Conservation (phyloP, 257 asterid species). For the Misopates orontium region DNA sequence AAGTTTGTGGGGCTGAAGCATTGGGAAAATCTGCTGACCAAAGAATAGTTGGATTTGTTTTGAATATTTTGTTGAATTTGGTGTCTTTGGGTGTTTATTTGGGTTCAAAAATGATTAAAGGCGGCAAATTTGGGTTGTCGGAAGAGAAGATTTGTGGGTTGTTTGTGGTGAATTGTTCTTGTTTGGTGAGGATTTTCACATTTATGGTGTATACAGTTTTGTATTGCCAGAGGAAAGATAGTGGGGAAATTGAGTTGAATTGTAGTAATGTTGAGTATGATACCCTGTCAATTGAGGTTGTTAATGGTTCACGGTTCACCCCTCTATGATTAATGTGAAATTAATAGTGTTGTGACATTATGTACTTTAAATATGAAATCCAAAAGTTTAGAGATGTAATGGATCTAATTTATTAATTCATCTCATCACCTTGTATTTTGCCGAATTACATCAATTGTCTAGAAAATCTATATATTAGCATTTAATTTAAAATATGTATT, state of each 20-base stretch:
- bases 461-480: too few relatives aligned
- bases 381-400: too few relatives aligned
- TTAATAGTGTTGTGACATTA: too few relatives aligned
- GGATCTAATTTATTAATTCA: too few relatives aligned
- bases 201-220: constrained; percentile 25
- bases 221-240: constrained; percentile 21
- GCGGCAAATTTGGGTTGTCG: not conserved
- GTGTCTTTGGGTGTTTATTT: constrained; percentile 17
- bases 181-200: constrained; percentile 25
- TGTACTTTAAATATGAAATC: too few relatives aligned
- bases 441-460: too few relatives aligned
- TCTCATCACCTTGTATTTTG: too few relatives aligned
- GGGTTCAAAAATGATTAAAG: not conserved
- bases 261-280: constrained; percentile 3
- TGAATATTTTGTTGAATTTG: constrained; percentile 21
- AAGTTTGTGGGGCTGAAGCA: constrained; percentile 27
- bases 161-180: constrained; percentile 19
- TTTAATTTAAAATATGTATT: too few relatives aligned
- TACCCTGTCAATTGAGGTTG: not conserved
- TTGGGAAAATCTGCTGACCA: constrained; percentile 28
- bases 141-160: constrained; percentile 17
- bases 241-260: constrained; percentile 15
- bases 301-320: not conserved
- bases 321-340: too few relatives aligned
- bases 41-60: constrained; percentile 15